Evolutionary conservation across 108 stramenopile genomes (phyloP).

Genomic region (Schizochytrium sp.): DNA sequence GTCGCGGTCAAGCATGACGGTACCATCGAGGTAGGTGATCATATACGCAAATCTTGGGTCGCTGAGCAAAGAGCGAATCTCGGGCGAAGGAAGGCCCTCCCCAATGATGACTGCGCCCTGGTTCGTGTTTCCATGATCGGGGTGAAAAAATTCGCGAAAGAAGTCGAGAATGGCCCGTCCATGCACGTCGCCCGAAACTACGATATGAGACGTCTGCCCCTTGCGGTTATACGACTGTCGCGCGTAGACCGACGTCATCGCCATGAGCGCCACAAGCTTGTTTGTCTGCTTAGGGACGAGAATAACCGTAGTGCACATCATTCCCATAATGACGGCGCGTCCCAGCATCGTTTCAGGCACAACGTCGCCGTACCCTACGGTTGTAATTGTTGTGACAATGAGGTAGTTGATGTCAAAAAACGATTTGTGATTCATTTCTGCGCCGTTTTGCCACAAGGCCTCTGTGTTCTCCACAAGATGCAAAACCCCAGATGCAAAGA

Average conservation of each 20-base stretch:
- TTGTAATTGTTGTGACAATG: slow-evolving; percentile 6
- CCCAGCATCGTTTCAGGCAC: not conserved
- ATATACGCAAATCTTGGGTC: not conserved
- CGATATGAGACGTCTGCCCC: not conserved
- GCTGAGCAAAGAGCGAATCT: not conserved
- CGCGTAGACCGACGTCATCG: not conserved
- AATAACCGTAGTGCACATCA: not conserved
- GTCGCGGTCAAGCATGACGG: not conserved
- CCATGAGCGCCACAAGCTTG: not conserved
- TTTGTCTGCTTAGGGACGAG: slow-evolving; percentile 2
- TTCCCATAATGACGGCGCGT: not conserved
- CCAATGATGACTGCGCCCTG: slow-evolving; percentile 3
- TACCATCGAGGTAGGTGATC: slow-evolving; percentile 23
- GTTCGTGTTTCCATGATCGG: slow-evolving; percentile 11
- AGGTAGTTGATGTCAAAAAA: not conserved
- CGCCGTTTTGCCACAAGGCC: not conserved
- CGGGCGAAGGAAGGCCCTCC: not conserved
- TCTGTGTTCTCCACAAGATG: not conserved
- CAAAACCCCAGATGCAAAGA: not conserved
- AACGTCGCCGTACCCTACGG: slow-evolving; percentile 19
- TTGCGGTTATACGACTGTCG: not conserved
- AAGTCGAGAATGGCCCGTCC: not conserved
- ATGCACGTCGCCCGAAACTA: not conserved
- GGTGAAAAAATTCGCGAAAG: slow-evolving; percentile 16
- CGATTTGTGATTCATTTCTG: not conserved